Conservation (phyloP, 495 filamentous ascomycete genomes). For the Cercophora scortea region DNA sequence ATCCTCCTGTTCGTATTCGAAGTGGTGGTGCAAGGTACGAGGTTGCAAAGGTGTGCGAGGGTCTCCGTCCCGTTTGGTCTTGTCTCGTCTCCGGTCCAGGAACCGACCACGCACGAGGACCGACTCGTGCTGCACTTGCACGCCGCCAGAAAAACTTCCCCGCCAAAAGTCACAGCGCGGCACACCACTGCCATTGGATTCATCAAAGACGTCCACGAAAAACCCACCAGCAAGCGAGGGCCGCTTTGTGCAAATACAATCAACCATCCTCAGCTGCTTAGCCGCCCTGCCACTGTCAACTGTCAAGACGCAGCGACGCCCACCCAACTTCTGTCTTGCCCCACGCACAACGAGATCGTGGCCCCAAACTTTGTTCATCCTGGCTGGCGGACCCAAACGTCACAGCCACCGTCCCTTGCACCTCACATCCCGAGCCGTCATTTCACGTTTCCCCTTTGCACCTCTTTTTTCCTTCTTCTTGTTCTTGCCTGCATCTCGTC, state of each 20-base stretch:
- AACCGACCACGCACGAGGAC: background rate
- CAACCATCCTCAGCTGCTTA: too few relatives aligned
- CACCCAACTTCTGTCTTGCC: too few relatives aligned
- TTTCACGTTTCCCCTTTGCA: background rate
- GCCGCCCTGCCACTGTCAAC: too few relatives aligned
- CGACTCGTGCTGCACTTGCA: background rate
- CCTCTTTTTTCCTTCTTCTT: background rate
- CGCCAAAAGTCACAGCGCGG: too few relatives aligned
- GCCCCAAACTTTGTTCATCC: background rate
- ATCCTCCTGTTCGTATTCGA: too few relatives aligned
- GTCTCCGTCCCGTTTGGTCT: background rate
- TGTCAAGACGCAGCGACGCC: too few relatives aligned
- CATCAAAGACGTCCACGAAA: too few relatives aligned
- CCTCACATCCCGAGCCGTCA: background rate
- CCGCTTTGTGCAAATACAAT: too few relatives aligned
- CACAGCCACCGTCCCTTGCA: background rate
- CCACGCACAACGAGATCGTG: too few relatives aligned
- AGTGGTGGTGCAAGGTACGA: too few relatives aligned
- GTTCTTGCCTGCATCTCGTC: slow-evolving; percentile 6
- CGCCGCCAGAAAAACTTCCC: background rate
- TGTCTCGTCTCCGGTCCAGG: slow-evolving; percentile 2
- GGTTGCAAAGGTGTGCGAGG: background rate
- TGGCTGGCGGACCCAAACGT: background rate
- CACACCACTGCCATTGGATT: too few relatives aligned
- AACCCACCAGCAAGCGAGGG: too few relatives aligned